Conservation (phyloP, 192 early-diverging fungal species). For the Phlyctochytrium planicorne region DNA sequence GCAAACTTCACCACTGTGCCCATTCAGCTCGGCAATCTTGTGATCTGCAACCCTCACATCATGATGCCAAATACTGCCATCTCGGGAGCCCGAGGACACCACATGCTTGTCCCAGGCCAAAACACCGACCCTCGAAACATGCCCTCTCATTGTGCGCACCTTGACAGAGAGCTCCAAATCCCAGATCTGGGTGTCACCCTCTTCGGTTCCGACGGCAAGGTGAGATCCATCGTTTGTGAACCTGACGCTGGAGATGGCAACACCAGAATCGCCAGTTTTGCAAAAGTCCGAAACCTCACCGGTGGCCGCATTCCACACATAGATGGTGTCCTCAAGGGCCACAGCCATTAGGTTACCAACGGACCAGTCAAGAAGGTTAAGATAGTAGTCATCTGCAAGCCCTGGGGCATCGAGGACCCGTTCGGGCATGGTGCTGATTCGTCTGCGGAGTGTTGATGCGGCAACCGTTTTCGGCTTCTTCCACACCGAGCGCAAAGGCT, state of each 20-base stretch:
- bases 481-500: not conserved
- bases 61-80: conserved; percentile 92
- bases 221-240: conserved; percentile 49
- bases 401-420: conserved; percentile 87
- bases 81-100: conserved; percentile 79
- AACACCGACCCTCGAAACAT: conserved; percentile 75
- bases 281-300: conserved; percentile 50
- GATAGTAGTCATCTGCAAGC: conserved; percentile 56
- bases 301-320: conserved; percentile 55
- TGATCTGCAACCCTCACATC: conserved; percentile 87
- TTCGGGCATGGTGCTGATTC: conserved; percentile 78
- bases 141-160: conserved; percentile 83
- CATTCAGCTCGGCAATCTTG: conserved; percentile 67
- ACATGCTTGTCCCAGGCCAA: conserved; percentile 83
- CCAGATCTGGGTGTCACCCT: conserved; percentile 90
- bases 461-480: conserved; percentile 26
- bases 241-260: conserved; percentile 26
- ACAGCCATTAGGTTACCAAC: conserved; percentile 48
- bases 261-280: conserved; percentile 28
- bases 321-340: conserved; percentile 50
- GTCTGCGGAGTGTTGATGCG: conserved; percentile 45
- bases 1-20: conserved; percentile 66
- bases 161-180: conserved; percentile 72
- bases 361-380: conserved; percentile 56
- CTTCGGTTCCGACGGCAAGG: conserved; percentile 65